Percentiles rank a stretch among this genome's conserved stretches.
These are phyloP conservation scores for Boechera divaricarpa DNA, from an alignment of 345 rosid species.

Conservation along the genomic window DNA sequence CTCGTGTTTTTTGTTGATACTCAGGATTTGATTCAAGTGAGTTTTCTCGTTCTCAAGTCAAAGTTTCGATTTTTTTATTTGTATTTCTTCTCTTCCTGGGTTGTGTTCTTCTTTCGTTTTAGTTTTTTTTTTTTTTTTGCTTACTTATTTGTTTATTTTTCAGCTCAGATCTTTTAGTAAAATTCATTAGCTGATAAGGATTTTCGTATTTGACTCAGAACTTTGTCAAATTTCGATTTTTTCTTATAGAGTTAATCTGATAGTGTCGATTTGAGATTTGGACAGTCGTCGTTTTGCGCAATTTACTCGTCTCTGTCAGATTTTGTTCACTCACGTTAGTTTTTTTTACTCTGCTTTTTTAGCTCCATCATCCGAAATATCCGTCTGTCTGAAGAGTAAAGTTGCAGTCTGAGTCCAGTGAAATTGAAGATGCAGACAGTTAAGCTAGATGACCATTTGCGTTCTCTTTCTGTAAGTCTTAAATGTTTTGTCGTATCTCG, in stretches of 20 bases:
- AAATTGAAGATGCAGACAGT: constrained; percentile 17
- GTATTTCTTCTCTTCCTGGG: not conserved
- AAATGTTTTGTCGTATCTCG: too few species aligned
- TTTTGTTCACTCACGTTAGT: constrained; percentile 12
- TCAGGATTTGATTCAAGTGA: constrained; percentile 30
- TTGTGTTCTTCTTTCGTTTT: not conserved
- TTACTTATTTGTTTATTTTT: not conserved
- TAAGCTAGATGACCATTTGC: not conserved
- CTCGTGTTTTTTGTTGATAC: constrained; percentile 17
- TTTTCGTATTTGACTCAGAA: not conserved
- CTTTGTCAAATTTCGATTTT: not conserved
- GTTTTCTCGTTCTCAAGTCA: not conserved
- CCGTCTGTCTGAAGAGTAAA: not conserved
- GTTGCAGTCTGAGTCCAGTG: not conserved
- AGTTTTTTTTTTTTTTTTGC: not conserved
- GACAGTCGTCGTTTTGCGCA: not conserved
- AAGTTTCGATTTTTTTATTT: constrained; percentile 27
- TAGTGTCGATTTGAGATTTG: not conserved
- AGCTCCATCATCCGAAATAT: not conserved
- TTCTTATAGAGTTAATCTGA: not conserved
- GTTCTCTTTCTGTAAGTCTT: constrained; percentile 24
- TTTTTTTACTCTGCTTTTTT: constrained; percentile 22
- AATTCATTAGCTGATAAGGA: constrained; percentile 3
- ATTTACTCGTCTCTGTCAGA: constrained; percentile 1
- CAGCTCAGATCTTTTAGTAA: constrained; percentile 23